Evolutionary conservation across 2,329 filamentous ascomycete species (phyloP).

Genomic region (Dactylella cylindrospora): DNA sequence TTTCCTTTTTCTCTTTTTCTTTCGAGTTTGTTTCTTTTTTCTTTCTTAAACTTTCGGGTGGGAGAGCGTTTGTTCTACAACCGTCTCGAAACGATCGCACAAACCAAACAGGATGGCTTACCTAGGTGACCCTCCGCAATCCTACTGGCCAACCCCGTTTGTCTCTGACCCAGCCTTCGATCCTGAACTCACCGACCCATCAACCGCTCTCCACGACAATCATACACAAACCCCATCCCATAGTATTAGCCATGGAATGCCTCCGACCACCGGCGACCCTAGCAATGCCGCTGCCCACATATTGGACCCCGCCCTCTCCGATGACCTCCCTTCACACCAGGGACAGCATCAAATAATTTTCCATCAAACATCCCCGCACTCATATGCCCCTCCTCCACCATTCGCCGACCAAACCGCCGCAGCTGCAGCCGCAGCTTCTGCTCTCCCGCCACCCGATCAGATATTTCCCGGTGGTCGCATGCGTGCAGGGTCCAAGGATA

Average conservation of each 20-base stretch:
- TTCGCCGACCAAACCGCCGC: background rate
- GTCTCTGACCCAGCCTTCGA: constrained; percentile 40
- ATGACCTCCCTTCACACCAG: constrained; percentile 34
- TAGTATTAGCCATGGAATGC: constrained; percentile 24
- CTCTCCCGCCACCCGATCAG: constrained; percentile 13
- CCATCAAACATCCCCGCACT: constrained; percentile 40
- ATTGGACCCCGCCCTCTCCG: constrained; percentile 39
- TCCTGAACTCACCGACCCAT: constrained; percentile 40
- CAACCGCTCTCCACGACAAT: constrained; percentile 25
- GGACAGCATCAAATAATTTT: constrained; percentile 39
- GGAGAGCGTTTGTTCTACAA: too few relatives aligned
- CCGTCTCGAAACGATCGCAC: constrained; percentile 18
- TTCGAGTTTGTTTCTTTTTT: constrained; percentile 3
- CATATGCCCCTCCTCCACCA: constrained; percentile 30
- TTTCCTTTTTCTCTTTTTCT: background rate
- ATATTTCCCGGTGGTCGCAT: constrained; percentile 30
- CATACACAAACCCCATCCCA: too few relatives aligned
- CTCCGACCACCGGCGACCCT: constrained; percentile 21
- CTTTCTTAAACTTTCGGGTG: too few relatives aligned
- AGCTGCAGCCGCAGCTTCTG: constrained; percentile 8
- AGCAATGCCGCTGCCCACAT: constrained; percentile 13
- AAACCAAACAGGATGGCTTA: constrained; percentile 23
- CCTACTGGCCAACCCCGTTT: constrained; percentile 42
- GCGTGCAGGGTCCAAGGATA: constrained; percentile 25
- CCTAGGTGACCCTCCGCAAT: constrained; percentile 35